A percentile compares a stretch with the other conserved stretches of the same genome.
Evolutionary conservation across 1,139 yeast genomes (phyloP).

Genomic region (Oligophagozyma castellii): DNA sequence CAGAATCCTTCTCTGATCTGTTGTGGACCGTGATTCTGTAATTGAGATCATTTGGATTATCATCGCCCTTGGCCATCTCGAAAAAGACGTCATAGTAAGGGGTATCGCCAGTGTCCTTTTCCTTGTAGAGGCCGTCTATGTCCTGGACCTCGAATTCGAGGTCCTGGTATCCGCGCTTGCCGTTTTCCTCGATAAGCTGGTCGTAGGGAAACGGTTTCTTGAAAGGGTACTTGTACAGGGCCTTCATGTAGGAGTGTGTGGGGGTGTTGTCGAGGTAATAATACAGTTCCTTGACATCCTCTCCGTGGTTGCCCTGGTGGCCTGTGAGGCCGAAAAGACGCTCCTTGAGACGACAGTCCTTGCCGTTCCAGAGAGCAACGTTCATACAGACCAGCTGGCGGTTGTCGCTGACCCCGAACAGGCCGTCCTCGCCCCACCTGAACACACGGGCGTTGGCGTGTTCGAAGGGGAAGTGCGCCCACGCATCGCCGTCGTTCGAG

Average conservation of each 20-base stretch:
- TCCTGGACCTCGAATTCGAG: constrained; percentile 35
- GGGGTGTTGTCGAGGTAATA: constrained; percentile 83
- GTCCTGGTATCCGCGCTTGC: constrained; percentile 30
- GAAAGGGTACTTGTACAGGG: constrained; percentile 82
- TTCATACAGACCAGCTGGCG: constrained; percentile 65
- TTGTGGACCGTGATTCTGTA: constrained; percentile 84
- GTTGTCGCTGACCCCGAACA: constrained; percentile 79
- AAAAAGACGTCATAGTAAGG: constrained; percentile 79
- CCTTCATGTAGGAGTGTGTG: constrained; percentile 83
- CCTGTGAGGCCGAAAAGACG: constrained; percentile 79
- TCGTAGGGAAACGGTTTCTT: constrained; percentile 59
- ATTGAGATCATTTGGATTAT: constrained; percentile 63
- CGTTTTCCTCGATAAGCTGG: constrained; percentile 55
- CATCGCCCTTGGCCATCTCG: constrained; percentile 78
- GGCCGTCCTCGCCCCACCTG: constrained; percentile 93
- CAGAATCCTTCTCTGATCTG: constrained; percentile 56
- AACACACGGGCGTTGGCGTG: constrained; percentile 69
- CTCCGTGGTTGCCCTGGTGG: constrained; percentile 89
- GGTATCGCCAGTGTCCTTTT: constrained; percentile 43
- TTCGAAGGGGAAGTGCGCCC: constrained; percentile 81
- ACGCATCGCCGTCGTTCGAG: constrained; percentile 74
- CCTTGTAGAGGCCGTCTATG: constrained; percentile 13
- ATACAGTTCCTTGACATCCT: constrained; percentile 78
- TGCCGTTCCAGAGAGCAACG: constrained; percentile 81
- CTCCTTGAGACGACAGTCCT: constrained; percentile 75